Conservation (phyloP, 202 grass and related monocot genomes). For the Musa balbisiana region DNA sequence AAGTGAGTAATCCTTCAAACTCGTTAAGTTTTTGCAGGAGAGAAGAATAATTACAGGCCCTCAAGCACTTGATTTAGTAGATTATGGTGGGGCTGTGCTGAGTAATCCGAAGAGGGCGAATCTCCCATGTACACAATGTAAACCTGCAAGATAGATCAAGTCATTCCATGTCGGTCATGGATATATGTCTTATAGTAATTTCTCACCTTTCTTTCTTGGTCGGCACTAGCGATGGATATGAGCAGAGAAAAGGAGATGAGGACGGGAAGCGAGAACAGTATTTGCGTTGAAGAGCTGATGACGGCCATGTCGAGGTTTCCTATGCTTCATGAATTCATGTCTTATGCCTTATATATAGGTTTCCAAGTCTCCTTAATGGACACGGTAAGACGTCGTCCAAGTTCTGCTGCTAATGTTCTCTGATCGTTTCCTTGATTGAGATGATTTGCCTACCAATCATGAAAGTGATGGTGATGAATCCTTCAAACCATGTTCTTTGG, state of each 20-base stretch:
- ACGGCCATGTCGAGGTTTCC: not conserved
- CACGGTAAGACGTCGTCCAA: no score
- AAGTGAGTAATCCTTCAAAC: not conserved
- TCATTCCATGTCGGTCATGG: not conserved
- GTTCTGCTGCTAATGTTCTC: no score
- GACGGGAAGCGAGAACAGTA: not conserved
- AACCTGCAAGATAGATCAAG: not conserved
- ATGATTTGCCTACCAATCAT: no score
- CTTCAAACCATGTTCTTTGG: no score
- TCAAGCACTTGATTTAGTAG: constrained; percentile 4
- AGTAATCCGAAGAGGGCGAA: not conserved
- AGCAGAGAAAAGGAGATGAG: not conserved
- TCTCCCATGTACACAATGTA: constrained; percentile 1
- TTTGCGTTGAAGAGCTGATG: not conserved
- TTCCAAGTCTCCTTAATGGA: no score
- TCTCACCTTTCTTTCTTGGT: not conserved
- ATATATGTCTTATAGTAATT: not conserved
- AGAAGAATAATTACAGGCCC: not conserved
- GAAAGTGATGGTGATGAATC: no score
- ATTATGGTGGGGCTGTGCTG: not conserved
- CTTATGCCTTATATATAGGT: no score
- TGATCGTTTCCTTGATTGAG: no score
- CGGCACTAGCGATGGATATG: not conserved
- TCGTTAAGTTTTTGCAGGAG: not conserved
- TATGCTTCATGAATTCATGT: no score